phyloP scores from a whole-genome alignment of 192 early-diverging fungal species.

The Podila epicladia region DNA sequence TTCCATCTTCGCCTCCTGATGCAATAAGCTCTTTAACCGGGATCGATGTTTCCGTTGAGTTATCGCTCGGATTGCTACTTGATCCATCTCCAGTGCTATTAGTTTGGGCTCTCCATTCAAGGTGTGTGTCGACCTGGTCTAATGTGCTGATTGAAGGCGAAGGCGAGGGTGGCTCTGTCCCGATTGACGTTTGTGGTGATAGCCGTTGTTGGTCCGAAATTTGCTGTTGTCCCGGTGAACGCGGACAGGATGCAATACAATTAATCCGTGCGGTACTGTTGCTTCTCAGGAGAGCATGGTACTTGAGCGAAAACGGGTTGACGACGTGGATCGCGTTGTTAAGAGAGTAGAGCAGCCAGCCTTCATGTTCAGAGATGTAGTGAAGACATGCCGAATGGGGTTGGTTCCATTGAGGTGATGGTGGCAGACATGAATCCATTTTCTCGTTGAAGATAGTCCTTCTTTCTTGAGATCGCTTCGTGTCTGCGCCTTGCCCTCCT shows the following conservation, averaged over 20 bases:
- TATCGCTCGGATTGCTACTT: background rate
- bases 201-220: background rate
- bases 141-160: background rate
- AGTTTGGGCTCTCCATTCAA: background rate
- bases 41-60: background rate
- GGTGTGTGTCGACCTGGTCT: too few relatives aligned
- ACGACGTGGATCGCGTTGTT: conserved; percentile 43
- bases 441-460: background rate
- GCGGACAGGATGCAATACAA: conserved; percentile 13
- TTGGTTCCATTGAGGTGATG: conserved; percentile 48
- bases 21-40: conserved; percentile 6
- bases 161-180: background rate
- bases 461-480: too few relatives aligned
- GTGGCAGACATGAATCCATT: conserved; percentile 40
- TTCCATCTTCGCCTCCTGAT: conserved; percentile 24
- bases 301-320: conserved; percentile 42
- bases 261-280: conserved; percentile 20
- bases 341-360: conserved; percentile 41
- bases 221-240: background rate
- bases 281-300: conserved; percentile 11
- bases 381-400: conserved; percentile 37
- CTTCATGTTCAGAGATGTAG: conserved; percentile 9
- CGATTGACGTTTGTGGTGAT: background rate
- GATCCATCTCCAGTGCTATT: background rate
- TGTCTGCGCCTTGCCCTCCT: too few relatives aligned